Percentiles rank a stretch among this genome's conserved stretches.
Conservation (phyloP, 2,329 filamentous ascomycete genomes). For the Myriosclerotinia curreyana region DNA sequence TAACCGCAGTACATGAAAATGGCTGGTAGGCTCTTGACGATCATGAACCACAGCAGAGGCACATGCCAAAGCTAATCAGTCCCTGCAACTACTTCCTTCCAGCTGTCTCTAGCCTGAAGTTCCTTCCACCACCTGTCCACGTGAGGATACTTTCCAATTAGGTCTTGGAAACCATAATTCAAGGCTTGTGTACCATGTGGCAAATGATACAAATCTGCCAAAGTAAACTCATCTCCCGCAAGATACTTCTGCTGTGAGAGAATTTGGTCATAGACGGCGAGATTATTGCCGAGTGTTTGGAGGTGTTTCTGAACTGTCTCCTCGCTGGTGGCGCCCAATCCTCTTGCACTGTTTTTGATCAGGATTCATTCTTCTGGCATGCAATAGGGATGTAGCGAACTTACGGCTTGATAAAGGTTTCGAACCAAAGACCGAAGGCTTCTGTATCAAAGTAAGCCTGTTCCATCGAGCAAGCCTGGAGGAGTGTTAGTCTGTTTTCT, state of each 20-base stretch:
- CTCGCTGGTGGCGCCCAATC: neutral
- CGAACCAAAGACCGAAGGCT: neutral
- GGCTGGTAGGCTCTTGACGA: neutral
- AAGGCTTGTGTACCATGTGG: conserved; percentile 23
- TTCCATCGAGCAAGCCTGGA: neutral
- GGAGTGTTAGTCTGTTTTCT: neutral
- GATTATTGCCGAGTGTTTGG: neutral
- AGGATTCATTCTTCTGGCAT: neutral
- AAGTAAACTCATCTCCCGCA: conserved; percentile 29
- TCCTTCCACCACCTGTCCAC: conserved; percentile 19
- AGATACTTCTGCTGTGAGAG: conserved; percentile 30
- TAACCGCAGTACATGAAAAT: neutral
- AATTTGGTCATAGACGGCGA: conserved; percentile 29
- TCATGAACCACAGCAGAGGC: neutral
- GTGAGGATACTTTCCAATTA: conserved; percentile 20
- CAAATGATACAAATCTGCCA: conserved; percentile 30
- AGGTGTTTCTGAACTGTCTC: neutral
- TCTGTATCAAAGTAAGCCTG: neutral
- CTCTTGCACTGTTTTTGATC: neutral
- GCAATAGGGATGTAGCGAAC: neutral
- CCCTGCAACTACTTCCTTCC: conserved; percentile 17
- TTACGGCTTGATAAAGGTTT: conserved; percentile 12
- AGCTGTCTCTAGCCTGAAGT: conserved; percentile 22
- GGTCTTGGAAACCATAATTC: conserved; percentile 12
- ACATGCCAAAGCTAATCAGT: neutral